A percentile compares a stretch with the other conserved stretches of the same genome.
phyloP scores from a whole-genome alignment of 2,329 filamentous ascomycete species.

The Calonectria pteridis region DNA sequence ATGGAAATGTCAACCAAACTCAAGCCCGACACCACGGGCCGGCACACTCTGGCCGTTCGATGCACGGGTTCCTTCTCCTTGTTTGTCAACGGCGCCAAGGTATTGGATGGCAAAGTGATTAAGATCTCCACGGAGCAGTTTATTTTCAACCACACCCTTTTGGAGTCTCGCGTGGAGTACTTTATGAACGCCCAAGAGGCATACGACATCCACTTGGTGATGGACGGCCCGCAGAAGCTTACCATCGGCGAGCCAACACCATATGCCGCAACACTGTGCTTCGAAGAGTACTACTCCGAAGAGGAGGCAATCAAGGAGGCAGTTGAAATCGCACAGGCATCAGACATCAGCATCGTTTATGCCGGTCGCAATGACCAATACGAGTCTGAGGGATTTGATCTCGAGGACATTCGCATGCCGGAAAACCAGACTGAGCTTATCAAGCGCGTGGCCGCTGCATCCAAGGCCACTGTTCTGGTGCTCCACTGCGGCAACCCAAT shows the following conservation, averaged over 20 bases:
- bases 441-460: slow-evolving; percentile 24
- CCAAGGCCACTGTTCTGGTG: slow-evolving; percentile 25
- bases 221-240: slow-evolving; percentile 11
- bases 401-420: slow-evolving; percentile 25
- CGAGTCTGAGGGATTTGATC: slow-evolving; percentile 33
- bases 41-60: slow-evolving; percentile 26
- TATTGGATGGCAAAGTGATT: slow-evolving; percentile 15
- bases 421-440: slow-evolving; percentile 29
- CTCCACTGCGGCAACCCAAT: slow-evolving; percentile 33
- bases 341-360: slow-evolving; percentile 26
- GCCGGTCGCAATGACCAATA: slow-evolving; percentile 32
- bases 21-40: slow-evolving; percentile 22
- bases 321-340: slow-evolving; percentile 12
- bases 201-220: slow-evolving; percentile 21
- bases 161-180: slow-evolving; percentile 26
- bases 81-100: slow-evolving; percentile 1
- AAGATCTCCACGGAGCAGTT: slow-evolving; percentile 31
- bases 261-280: slow-evolving; percentile 29
- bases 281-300: slow-evolving; percentile 31
- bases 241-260: slow-evolving; percentile 24
- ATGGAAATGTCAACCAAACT: slow-evolving; percentile 23
- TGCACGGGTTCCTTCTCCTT: slow-evolving; percentile 24
- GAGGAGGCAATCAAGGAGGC: slow-evolving; percentile 20
- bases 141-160: slow-evolving; percentile 23
- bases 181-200: slow-evolving; percentile 12